A percentile compares a stretch with the other conserved stretches of the same genome.
These are phyloP conservation scores for Alternaria incomplexa DNA, from an alignment of 2,329 filamentous ascomycete species.

Conservation along the genomic window DNA sequence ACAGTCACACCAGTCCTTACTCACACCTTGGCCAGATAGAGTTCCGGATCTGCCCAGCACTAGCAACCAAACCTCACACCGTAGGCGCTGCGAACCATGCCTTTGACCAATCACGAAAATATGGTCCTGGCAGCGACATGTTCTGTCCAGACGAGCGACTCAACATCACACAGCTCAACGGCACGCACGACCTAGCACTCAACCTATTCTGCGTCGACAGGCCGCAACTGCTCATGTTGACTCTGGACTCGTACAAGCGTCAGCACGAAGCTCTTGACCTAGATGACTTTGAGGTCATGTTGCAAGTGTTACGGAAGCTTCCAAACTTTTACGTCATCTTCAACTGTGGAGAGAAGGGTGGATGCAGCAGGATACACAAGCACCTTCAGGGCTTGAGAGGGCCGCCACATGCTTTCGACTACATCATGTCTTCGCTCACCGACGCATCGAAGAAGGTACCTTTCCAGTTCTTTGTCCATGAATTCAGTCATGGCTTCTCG, in stretches of 20 bases:
- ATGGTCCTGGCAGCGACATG: conserved; percentile 49
- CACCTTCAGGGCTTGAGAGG: conserved; percentile 54
- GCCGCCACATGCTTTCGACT: conserved; percentile 38
- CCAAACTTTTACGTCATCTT: conserved; percentile 51
- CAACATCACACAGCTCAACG: conserved; percentile 49
- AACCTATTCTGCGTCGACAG: conserved; percentile 59
- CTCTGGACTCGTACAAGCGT: conserved; percentile 54
- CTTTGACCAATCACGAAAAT: conserved; percentile 27
- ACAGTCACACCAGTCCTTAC: neutral
- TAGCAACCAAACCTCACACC: conserved; percentile 39
- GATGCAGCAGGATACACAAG: conserved; percentile 58
- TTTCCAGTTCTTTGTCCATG: conserved; percentile 45
- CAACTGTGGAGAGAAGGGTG: conserved; percentile 55
- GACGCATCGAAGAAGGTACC: conserved; percentile 34
- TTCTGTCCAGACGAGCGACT: conserved; percentile 53
- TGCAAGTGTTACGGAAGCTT: conserved; percentile 40
- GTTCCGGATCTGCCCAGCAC: conserved; percentile 40
- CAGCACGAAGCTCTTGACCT: conserved; percentile 53
- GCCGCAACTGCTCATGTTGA: conserved; percentile 58
- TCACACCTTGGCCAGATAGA: conserved; percentile 30
- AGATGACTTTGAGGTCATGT: conserved; percentile 51
- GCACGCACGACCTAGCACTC: conserved; percentile 54
- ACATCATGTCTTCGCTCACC: conserved; percentile 29
- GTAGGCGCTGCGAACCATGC: conserved; percentile 26
- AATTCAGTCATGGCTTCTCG: conserved; percentile 31